Conservation (phyloP, 169 alveolate species). For the Perkinsus olseni region DNA sequence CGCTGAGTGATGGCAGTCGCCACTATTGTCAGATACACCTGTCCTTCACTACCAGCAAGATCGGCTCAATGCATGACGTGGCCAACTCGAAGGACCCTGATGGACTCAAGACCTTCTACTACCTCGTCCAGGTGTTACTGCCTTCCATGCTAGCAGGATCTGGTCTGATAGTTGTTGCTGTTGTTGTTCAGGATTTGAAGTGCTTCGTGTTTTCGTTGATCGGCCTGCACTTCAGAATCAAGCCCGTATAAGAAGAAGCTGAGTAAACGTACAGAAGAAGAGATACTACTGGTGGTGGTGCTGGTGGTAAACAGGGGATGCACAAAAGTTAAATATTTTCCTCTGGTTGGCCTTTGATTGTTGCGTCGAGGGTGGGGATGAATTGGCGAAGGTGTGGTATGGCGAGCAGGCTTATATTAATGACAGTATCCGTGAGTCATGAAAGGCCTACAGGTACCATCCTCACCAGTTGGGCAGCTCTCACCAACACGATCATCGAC, state of each 20-base stretch:
- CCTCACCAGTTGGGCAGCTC: background rate
- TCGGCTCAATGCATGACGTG: constrained; percentile 83
- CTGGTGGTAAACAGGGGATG: background rate
- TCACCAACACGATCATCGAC: background rate
- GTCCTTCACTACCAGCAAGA: constrained; percentile 68
- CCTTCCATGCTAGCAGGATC: background rate
- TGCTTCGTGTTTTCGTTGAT: constrained; percentile 84
- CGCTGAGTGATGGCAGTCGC: background rate
- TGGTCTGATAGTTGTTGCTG: background rate
- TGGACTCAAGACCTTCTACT: constrained; percentile 83
- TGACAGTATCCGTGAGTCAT: background rate
- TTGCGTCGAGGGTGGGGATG: too few species aligned
- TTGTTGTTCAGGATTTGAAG: constrained; percentile 70
- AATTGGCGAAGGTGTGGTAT: background rate
- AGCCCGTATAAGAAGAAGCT: constrained; percentile 36
- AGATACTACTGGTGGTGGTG: background rate
- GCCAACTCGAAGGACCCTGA: constrained; percentile 83
- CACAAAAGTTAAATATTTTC: background rate
- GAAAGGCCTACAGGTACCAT: background rate
- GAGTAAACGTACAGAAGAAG: background rate
- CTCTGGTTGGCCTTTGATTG: too few species aligned
- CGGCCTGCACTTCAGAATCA: constrained; percentile 74
- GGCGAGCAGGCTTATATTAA: background rate
- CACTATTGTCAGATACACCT: constrained; percentile 30
- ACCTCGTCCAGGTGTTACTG: constrained; percentile 54